Evolutionary conservation across 148 eudicot genomes (phyloP).

Genomic region (Persicaria maculosa): DNA sequence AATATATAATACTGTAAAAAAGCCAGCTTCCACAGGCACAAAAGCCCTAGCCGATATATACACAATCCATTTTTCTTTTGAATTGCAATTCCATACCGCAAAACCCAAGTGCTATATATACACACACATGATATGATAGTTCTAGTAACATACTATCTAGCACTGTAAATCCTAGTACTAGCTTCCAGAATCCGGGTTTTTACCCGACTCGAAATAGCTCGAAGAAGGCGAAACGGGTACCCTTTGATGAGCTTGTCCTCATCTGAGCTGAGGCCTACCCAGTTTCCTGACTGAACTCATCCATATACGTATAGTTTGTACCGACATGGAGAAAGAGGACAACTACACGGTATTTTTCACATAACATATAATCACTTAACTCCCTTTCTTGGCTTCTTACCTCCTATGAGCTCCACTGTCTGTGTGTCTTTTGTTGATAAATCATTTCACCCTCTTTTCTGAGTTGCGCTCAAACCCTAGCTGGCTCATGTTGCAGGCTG

Average conservation of each 20-base stretch:
- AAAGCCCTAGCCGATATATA: slow-evolving; percentile 17
- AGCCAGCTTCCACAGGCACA: neutral
- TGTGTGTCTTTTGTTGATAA: slow-evolving; percentile 1
- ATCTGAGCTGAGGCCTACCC: slow-evolving; percentile 19
- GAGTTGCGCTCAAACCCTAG: neutral
- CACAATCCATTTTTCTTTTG: neutral
- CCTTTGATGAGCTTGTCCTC: slow-evolving; percentile 19
- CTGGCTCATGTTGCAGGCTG: neutral
- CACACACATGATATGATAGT: neutral
- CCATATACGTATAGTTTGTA: slow-evolving; percentile 15
- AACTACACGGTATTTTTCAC: slow-evolving; percentile 34
- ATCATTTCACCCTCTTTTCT: slow-evolving; percentile 6
- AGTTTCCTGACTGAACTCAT: slow-evolving; percentile 21
- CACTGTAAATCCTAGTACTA: neutral
- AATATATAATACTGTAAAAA: no score
- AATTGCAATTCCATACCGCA: neutral
- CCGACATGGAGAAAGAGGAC: slow-evolving; percentile 50
- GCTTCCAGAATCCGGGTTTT: neutral
- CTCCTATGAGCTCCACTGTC: slow-evolving; percentile 2
- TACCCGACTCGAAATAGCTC: neutral
- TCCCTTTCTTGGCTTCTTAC: neutral
- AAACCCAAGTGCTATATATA: neutral
- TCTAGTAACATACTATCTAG: neutral
- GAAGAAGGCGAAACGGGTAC: slow-evolving; percentile 9
- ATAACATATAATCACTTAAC: neutral